Conservation (phyloP, 1,284 basidiomycete genomes). For the Inonotus obliquus region DNA sequence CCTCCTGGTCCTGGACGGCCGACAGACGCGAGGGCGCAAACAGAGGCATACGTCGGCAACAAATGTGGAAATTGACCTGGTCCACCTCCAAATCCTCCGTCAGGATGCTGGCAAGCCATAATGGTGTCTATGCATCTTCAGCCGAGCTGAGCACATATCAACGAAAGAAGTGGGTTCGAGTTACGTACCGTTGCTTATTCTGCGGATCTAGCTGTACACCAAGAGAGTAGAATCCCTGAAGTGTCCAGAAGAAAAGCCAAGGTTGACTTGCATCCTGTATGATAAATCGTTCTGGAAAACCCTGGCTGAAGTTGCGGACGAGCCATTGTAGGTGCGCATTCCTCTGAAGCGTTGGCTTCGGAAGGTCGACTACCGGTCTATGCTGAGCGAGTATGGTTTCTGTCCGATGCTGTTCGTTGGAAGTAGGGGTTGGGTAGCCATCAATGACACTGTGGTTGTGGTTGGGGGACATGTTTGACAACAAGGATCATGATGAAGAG, state of each 20-base stretch:
- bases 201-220: slow-evolving; percentile 74
- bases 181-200: slow-evolving; percentile 70
- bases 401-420: slow-evolving; percentile 59
- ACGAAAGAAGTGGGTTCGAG: no score
- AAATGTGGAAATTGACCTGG: slow-evolving; percentile 87
- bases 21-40: slow-evolving; percentile 80
- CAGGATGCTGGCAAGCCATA: slow-evolving; percentile 70
- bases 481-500: neutral
- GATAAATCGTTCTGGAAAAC: slow-evolving; percentile 72
- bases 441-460: slow-evolving; percentile 36
- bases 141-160: neutral
- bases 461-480: slow-evolving; percentile 15
- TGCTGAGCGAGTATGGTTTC: slow-evolving; percentile 54
- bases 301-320: slow-evolving; percentile 63
- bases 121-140: slow-evolving; percentile 73
- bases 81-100: slow-evolving; percentile 91
- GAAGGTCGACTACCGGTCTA: slow-evolving; percentile 32
- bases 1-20: slow-evolving; percentile 70
- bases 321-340: slow-evolving; percentile 66
- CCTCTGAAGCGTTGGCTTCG: slow-evolving; percentile 41
- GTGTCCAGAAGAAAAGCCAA: slow-evolving; percentile 89
- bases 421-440: slow-evolving; percentile 59
- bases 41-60: slow-evolving; percentile 86
- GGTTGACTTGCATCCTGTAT: slow-evolving; percentile 88
- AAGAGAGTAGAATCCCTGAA: slow-evolving; percentile 75